These are phyloP conservation scores for Colletotrichum noveboracense DNA, from an alignment of 2,329 filamentous ascomycete genomes.

Conservation along the genomic window DNA sequence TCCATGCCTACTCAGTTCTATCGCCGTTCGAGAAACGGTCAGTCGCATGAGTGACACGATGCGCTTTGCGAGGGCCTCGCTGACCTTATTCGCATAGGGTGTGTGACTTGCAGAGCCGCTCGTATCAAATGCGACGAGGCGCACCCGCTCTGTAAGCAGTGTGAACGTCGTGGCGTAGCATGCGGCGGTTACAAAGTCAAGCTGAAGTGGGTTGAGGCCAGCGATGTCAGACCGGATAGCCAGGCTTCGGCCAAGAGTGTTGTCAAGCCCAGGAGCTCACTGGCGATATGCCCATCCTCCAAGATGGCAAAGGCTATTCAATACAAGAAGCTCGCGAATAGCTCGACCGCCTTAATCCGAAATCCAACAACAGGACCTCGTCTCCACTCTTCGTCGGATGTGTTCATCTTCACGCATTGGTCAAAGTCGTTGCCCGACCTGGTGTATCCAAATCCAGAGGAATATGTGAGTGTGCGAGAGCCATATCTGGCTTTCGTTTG, in stretches of 20 bases:
- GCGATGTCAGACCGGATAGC: neutral
- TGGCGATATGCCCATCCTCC: neutral
- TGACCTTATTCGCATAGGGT: neutral
- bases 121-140: constrained; percentile 10
- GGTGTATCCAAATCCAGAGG: constrained; percentile 4
- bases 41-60: neutral
- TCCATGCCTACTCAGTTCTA: neutral
- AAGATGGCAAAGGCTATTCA: neutral
- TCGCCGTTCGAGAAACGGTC: constrained; percentile 9
- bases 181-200: constrained; percentile 5
- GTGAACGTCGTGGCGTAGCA: neutral
- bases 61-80: neutral
- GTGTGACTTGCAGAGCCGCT: neutral
- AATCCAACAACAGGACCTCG: neutral
- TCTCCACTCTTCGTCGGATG: neutral
- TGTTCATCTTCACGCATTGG: constrained; percentile 12
- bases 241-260: neutral
- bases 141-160: neutral
- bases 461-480: neutral
- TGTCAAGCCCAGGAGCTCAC: neutral
- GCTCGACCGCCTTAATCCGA: neutral
- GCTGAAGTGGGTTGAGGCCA: constrained; percentile 10
- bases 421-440: neutral
- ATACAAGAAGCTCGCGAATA: neutral
- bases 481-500: constrained; percentile 6